Base-by-base conservation (phyloP, 148 eudicot species). In the Mesembryanthemum crystallinum region DNA sequence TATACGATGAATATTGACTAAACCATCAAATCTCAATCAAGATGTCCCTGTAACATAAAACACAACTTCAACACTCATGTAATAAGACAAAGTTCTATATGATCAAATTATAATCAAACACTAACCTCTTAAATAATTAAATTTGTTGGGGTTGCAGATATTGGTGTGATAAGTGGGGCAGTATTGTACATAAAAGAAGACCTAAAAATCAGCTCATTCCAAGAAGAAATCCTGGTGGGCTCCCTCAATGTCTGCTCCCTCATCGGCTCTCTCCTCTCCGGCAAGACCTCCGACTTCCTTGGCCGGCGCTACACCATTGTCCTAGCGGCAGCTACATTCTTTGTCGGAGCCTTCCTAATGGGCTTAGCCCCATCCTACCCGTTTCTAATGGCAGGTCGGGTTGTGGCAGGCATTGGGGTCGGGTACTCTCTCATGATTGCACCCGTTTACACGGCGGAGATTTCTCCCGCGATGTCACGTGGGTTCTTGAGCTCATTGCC, bases 131-230 rank as follows among this genome's bases (percentile, higher is more conserved):
- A n/a, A n/a, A n/a, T n/a, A n/a, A 20, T 33, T 17, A 55, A 60
- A 25, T 12, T 28, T n/a, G 15, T 7, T 1, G 18, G 47, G 43
- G 30, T 3, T 71, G 63, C 82, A 94, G 98, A 94, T 79, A 92
- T 92, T 47, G 98, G 97, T 25, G 97, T 94, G 45, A 94, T 94
- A 81, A 92, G 97, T 80, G 98, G 98, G 4, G 98, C 97, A 52
- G 75, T 86, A 0, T 83, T 91, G 0, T 90, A 74, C 84, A 90
- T 94, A 33, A 90, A 60, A 78, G 95, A 90, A 47, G 69, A 82
- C 69, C 69, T 94, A 0, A 85, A 88, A 32, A 79, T 94, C 58
- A 79, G 90, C 30, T 70, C 83, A 21, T 29, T 76, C 25, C 85
- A 91, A 76, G 89, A 67, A 59, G 91, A 94, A 74, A 77, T 94